Base-by-base conservation (phyloP, 345 rosid species). In the Dovyalis caffra region DNA sequence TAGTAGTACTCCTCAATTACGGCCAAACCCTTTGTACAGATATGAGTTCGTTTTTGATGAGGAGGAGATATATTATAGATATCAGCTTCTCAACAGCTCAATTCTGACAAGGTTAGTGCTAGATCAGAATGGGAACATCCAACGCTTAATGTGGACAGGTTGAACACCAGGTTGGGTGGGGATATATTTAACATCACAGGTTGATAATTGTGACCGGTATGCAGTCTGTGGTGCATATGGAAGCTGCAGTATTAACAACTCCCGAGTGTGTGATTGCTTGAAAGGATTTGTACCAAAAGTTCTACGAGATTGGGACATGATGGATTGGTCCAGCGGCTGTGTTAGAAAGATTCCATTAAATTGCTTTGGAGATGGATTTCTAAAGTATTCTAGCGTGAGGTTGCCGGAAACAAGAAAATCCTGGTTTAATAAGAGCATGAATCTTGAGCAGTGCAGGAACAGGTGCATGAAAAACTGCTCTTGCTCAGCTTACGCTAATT, bases 341-440 rank as follows among this genome's bases (percentile, higher is more conserved):
- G 38, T 31, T 31, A 63, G 66, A 63, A 28, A 8, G 35, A 32
- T 38, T 14, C 16, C 9, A 1, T 16, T 63, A 8, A 32, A 29
- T 32, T 63, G 66, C 23, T 28, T n/a, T 1, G 37, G 38, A 31
- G 66, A 63, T 29, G 68, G 76, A 10, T 83, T 83, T n/a, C 2
- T 33, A 58, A 83, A 70, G 70, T 28, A n/a, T 5, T 12, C 33
- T 6, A 66, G 78, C 0, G 26, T 67, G 10, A 75, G 58, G n/a
- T n/a, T 75, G 65, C 71, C 71, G 5, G 77, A 74, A 3, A 68
- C 71, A 3, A 4, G 6, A 15, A 29, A 29, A 26, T 68, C 71
- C 3, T 68, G 60, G 71, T 68, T 23, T 28, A 47, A 28, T 38
- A 45, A 6, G 20, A 68, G 26, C 14, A 68, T 45, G 71, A 68